Evolutionary conservation across 352 stramenopile genomes (phyloP).

Genomic region (Pythium plurisporium): DNA sequence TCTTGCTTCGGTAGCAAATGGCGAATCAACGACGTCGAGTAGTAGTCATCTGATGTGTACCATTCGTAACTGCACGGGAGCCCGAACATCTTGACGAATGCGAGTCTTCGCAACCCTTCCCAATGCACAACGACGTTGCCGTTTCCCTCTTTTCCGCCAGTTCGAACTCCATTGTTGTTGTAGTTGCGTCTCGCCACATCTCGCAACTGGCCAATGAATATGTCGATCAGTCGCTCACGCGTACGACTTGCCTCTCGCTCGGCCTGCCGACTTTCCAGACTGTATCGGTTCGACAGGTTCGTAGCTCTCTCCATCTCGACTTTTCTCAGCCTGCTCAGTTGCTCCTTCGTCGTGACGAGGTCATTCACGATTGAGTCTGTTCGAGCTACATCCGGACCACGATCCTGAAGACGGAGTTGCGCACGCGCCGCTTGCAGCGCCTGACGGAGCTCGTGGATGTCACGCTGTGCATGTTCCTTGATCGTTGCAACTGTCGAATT

Average conservation of each 20-base stretch:
- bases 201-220: slow-evolving; percentile 47
- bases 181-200: slow-evolving; percentile 33
- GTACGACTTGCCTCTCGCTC: slow-evolving; percentile 44
- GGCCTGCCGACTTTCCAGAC: slow-evolving; percentile 52
- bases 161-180: slow-evolving; percentile 14
- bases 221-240: slow-evolving; percentile 36
- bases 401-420: slow-evolving; percentile 55
- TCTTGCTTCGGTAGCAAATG: slow-evolving; percentile 45
- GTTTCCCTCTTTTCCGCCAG: slow-evolving; percentile 2
- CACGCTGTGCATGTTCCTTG: slow-evolving; percentile 46
- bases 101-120: slow-evolving; percentile 53
- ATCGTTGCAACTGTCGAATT: slow-evolving; percentile 38
- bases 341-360: slow-evolving; percentile 30
- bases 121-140: slow-evolving; percentile 35
- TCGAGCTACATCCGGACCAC: slow-evolving; percentile 40
- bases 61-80: slow-evolving; percentile 47
- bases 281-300: slow-evolving; percentile 42
- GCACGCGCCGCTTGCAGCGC: slow-evolving; percentile 37
- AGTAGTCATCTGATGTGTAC: slow-evolving; percentile 50
- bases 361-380: slow-evolving; percentile 56
- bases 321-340: slow-evolving; percentile 50
- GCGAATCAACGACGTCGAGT: slow-evolving; percentile 33
- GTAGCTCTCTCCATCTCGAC: slow-evolving; percentile 42
- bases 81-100: slow-evolving; percentile 61
- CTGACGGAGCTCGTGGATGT: slow-evolving; percentile 44